These are phyloP conservation scores for Massarina eburnea DNA, from an alignment of 2,329 filamentous ascomycete species.

Conservation along the genomic window DNA sequence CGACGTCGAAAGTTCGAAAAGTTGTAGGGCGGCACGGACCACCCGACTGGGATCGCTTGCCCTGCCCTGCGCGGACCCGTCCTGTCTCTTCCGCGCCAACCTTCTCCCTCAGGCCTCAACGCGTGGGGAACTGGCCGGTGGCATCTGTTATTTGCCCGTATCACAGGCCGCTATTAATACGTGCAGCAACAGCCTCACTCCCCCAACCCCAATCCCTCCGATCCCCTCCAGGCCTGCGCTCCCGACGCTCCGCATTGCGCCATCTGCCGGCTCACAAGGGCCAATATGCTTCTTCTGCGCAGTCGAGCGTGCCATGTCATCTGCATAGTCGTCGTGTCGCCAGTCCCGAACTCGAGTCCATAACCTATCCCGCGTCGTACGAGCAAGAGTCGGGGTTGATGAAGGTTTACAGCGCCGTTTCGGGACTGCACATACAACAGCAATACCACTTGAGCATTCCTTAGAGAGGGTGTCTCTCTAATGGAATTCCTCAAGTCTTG, in stretches of 20 bases:
- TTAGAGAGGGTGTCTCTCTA: conserved; percentile 38
- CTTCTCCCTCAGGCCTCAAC: conserved; percentile 1
- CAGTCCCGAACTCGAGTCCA: conserved; percentile 2
- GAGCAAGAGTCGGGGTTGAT: conserved; percentile 36
- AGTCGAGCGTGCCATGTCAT: conserved; percentile 26
- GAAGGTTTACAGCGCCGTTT: conserved; percentile 37
- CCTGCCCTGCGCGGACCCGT: background rate
- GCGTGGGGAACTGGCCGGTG: conserved; percentile 5
- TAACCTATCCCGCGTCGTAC: conserved; percentile 15
- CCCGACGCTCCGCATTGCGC: conserved; percentile 4
- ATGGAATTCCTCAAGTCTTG: conserved; percentile 45
- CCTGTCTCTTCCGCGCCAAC: conserved; percentile 2
- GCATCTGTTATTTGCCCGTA: background rate
- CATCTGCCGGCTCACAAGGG: conserved; percentile 21
- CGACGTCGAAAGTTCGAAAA: conserved; percentile 1
- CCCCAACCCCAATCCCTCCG: background rate
- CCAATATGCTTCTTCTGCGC: conserved; percentile 31
- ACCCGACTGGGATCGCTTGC: background rate
- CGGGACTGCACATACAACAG: conserved; percentile 37
- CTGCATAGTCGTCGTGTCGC: conserved; percentile 14
- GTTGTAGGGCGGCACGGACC: conserved; percentile 6
- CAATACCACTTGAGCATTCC: conserved; percentile 43
- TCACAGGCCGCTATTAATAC: background rate
- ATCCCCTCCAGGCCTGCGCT: background rate
- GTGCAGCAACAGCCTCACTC: background rate